Evolutionary conservation across 73 alveolate genomes (phyloP), one percentile per base, ranked within the genome.

Genomic region (Durusdinium trenchii): DNA sequence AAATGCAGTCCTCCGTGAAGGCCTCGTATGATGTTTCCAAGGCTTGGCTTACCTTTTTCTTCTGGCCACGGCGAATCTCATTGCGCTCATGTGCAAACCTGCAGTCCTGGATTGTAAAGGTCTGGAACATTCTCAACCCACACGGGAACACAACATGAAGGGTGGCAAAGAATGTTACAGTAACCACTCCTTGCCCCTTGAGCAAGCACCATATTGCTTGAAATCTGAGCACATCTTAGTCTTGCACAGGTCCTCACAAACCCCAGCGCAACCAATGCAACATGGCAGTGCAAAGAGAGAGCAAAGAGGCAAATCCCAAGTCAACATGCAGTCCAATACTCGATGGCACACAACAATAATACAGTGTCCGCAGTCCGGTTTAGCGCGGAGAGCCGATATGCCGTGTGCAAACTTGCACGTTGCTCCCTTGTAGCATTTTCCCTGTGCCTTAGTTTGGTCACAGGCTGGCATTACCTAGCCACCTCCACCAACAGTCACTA

Each of bases 381-480:
- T 86, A 18, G 61, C 57, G 23, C 78, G 76, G 47, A 86, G 62
- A 7, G 95, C 82, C 46, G 95, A 23, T 46, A 40, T 6, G 62
- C 95, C 95, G 32, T 86, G 95, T 28, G 95, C 95, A 60, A 86
- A 86, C 95, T 86, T 86, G 95, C 95, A 86, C 7, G 82, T 26
- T 54, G 76, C 64, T 3, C 95, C 95, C 82, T 86, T 86, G 62
- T 60, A 61, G 95, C 95, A 86, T 6, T 57, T 38, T 46, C 95
- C 95, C 32, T 69, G 50, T 26, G 95, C 95, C 95, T 86, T 16
- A 32, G n/a, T n/a, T n/a, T n/a, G n/a, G n/a, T n/a, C n/a, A n/a
- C n/a, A n/a, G n/a, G n/a, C n/a, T n/a, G n/a, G n/a, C n/a, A n/a
- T n/a, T n/a, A n/a, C n/a, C n/a, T n/a, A n/a, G n/a, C n/a, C n/a